Percentiles rank a stretch among this genome's conserved stretches.
Conservation (phyloP, 2,329 filamentous ascomycete species). For the Sporothrix schenckii region DNA sequence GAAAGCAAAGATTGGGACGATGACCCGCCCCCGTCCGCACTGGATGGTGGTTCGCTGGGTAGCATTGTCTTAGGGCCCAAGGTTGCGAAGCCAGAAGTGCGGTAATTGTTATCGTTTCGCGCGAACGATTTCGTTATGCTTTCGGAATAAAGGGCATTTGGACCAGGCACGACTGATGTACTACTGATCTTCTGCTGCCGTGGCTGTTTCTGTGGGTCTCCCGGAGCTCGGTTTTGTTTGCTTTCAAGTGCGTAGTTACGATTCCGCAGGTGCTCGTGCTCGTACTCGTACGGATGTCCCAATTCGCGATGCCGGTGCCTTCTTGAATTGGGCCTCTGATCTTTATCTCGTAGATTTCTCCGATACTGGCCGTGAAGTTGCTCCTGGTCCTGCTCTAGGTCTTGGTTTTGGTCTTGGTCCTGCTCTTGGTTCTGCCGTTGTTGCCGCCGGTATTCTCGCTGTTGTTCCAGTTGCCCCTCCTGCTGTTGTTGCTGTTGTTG, state of each 20-base stretch:
- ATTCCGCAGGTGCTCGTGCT: neutral
- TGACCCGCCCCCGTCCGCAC: constrained; percentile 47
- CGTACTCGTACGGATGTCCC: neutral
- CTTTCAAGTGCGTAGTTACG: neutral
- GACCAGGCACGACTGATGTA: constrained; percentile 9
- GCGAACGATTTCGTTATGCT: constrained; percentile 36
- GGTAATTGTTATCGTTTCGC: constrained; percentile 53
- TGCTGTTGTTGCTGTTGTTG: neutral
- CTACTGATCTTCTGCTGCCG: neutral
- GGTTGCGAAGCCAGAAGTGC: constrained; percentile 50
- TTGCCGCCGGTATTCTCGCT: neutral
- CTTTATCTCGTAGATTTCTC: neutral
- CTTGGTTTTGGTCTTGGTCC: too few relatives aligned
- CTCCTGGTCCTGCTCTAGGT: neutral
- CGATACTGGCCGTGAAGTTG: neutral
- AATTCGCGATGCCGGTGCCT: neutral
- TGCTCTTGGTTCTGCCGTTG: neutral
- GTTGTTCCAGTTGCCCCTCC: neutral
- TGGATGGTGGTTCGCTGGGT: constrained; percentile 53
- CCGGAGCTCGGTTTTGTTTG: neutral
- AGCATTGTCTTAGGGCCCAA: constrained; percentile 52
- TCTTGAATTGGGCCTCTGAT: neutral
- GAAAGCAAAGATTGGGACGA: constrained; percentile 39
- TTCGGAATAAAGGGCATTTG: constrained; percentile 1
- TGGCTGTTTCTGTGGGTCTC: neutral